Base-by-base conservation (phyloP, 169 alveolate species). In the Eimeria mitis region DNA sequence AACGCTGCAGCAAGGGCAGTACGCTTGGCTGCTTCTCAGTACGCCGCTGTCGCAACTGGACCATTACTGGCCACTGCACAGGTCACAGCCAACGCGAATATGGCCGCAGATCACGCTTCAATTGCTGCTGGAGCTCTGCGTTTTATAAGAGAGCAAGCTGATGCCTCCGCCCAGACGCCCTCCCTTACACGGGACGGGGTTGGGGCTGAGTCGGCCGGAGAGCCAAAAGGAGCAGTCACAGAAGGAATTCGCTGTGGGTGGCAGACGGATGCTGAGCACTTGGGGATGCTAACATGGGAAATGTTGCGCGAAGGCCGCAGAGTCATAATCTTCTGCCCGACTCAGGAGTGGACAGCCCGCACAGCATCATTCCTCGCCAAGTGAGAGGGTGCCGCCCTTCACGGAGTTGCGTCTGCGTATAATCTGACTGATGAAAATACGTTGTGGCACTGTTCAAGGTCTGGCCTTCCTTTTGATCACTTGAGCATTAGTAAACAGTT, bases 301-400 rank as follows among this genome's bases (percentile, higher is more conserved):
- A 76, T 96, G 70, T 52, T 94, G 71, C 84, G 95, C 31, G 96
- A 89, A 54, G 97, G 95, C 54, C 96, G 94, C 79, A 81, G 92
- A 44, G 98, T 97, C 79, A 34, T 97, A n/a, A 89, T 97, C 13
- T 97, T 97, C 73, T 97, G 98, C 85, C 97, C 97, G 42, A 91
- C 98, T 28, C 95, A 97, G 94, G 95, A 90, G 75, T 94, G 96
- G 83, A 91, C 96, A 42, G 97, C 78, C 78, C 75, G 89, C 52
- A 79, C 96, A 8, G 96, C 96, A 7, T 61, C 89, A 6, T 92
- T 65, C 78, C 96, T 92, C 78, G 94, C 88, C 16, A 83, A 49
- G 96, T 92, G 81, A 81, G 88, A 14, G 63, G 71, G 31, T 16
- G 37, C 56, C 34, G 56, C 89, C 23, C 68, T 47, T 73, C 34